phyloP scores from a whole-genome alignment of 1,139 yeast species.

The Pichia sp. region DNA sequence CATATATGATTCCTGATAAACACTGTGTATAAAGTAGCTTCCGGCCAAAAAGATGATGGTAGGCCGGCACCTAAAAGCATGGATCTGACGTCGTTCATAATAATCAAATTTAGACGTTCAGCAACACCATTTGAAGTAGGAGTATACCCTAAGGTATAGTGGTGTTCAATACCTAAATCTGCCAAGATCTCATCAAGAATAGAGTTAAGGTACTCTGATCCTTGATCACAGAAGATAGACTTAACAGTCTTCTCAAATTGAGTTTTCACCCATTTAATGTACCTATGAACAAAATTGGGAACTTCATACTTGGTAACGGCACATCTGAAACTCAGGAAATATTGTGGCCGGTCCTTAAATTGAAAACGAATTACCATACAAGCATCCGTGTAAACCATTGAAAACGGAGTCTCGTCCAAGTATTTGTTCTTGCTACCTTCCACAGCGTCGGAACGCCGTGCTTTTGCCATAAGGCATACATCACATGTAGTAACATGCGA shows the following conservation, averaged over 20 bases:
- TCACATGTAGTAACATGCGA: no score
- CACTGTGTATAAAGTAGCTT: slow-evolving; percentile 1
- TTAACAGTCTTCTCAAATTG: neutral
- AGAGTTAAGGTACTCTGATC: neutral
- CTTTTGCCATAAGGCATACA: no score
- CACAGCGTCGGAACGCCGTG: neutral
- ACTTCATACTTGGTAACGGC: neutral
- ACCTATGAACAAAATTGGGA: neutral
- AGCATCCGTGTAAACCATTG: no score
- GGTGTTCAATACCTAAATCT: neutral
- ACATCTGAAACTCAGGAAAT: no score
- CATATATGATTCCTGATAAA: neutral
- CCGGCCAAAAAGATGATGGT: slow-evolving; percentile 1
- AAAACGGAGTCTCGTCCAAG: no score
- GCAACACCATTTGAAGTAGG: slow-evolving; percentile 3
- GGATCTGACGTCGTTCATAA: slow-evolving; percentile 1
- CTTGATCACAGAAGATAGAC: neutral
- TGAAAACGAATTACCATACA: no score
- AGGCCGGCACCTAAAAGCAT: neutral
- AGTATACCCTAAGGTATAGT: slow-evolving; percentile 1
- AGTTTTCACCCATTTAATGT: neutral
- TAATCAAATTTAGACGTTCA: slow-evolving; percentile 1
- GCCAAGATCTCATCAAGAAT: neutral
- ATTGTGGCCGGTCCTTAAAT: no score
- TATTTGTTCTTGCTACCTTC: neutral